Base-by-base conservation (phyloP, 106 monocot genomes). In the Alisma plantagoaquatica region DNA sequence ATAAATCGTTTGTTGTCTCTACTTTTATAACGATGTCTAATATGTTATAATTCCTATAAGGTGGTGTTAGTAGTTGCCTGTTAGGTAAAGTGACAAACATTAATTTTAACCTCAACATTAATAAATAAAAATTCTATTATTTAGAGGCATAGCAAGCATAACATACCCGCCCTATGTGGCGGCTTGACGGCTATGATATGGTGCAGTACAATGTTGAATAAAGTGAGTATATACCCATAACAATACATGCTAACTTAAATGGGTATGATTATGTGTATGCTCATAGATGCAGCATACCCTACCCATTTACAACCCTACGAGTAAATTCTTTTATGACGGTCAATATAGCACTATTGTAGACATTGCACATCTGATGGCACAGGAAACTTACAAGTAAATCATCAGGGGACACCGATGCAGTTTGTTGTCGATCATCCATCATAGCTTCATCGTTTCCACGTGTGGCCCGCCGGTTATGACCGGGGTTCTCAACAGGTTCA, bases 371-470 rank as follows among this genome's bases (percentile, higher is more conserved):
- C 9, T 26, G 2, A 41, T 7, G 32, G 11, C 38, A 14, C 35
- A 38, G 35, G 14, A 12, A 48, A 24, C 79, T 82, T 70, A 98
- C 98, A 51, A 98, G 51, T 52, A 98, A 67, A 33, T 98, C 98
- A 82, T 98, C 98, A n/a, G 98, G 85, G 20, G 98, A 82, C 1
- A 74, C 56, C 32, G 65, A 67, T 10, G 64, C 24, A n/a, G 55
- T 63, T 63, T 70, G 78, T 58, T 67, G 81, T 41, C 62, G 70
- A 55, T 89, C 96, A 60, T 98, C 98, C 9, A 59, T 16, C 50
- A 86, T 74, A 25, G 98, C 73, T 63, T 98, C 98, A 69, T 98
- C 98, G 56, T 80, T 90, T n/a, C 98, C 98, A 60, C 90, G 90
- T 16, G 98, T 98, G 33, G 81, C 50, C 26, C 85, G 65, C 5